phyloP scores from a whole-genome alignment of 148 eudicot genomes.

The Fagopyrum homotropicum region DNA sequence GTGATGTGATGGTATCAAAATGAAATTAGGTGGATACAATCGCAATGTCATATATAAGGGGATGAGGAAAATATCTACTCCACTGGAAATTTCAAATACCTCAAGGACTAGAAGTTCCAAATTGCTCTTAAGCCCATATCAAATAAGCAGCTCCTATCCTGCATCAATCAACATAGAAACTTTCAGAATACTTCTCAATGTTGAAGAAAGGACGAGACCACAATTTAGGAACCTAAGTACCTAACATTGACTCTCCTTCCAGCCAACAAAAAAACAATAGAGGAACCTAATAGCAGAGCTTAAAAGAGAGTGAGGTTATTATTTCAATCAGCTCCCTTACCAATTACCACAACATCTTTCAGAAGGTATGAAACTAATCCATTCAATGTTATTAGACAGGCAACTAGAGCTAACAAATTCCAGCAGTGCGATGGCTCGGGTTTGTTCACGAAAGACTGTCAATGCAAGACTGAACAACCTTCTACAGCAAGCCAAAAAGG shows the following conservation, averaged over 20 bases:
- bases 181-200: slow-evolving; percentile 12
- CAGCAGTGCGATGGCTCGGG: slow-evolving; percentile 86
- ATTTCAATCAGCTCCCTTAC: slow-evolving; percentile 87
- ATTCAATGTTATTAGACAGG: slow-evolving; percentile 63
- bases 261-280: background rate
- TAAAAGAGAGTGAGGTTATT: slow-evolving; percentile 19
- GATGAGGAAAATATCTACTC: background rate
- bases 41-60: background rate
- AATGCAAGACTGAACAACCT: slow-evolving; percentile 56
- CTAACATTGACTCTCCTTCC: no score
- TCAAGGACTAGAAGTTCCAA: slow-evolving; percentile 62
- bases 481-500: slow-evolving; percentile 72
- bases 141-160: slow-evolving; percentile 65
- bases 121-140: slow-evolving; percentile 53
- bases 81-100: slow-evolving; percentile 30
- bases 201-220: background rate
- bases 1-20: no score
- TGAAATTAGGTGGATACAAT: no score
- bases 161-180: slow-evolving; percentile 23
- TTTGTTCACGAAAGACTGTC: slow-evolving; percentile 48
- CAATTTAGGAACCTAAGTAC: slow-evolving; percentile 8
- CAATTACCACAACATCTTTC: slow-evolving; percentile 59
- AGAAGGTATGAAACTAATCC: slow-evolving; percentile 55
- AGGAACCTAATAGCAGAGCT: slow-evolving; percentile 8
- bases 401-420: slow-evolving; percentile 74